Percentiles rank a stretch among this genome's conserved stretches.
Evolutionary conservation across 208 protist genomes (phyloP).

Genomic region (Trypanosoma scelopori): DNA sequence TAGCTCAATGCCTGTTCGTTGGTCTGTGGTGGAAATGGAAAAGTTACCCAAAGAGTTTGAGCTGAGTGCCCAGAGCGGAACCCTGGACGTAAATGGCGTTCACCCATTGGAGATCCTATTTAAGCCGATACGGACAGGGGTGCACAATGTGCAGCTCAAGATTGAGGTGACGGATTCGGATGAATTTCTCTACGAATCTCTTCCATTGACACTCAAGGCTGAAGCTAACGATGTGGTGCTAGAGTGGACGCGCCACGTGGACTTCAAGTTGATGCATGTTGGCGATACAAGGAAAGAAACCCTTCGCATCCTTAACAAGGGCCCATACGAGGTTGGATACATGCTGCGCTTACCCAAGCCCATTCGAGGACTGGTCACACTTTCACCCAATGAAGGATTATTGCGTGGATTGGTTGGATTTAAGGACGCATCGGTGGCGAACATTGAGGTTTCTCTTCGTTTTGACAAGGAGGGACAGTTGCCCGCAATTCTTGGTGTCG

Average conservation of each 20-base stretch:
- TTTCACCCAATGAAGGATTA: slow-evolving; percentile 60
- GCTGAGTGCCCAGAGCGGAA: slow-evolving; percentile 59
- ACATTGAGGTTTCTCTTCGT: slow-evolving; percentile 71
- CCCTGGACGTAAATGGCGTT: slow-evolving; percentile 61
- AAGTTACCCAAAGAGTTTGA: slow-evolving; percentile 74
- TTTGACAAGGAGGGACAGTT: slow-evolving; percentile 85
- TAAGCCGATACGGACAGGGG: slow-evolving; percentile 62
- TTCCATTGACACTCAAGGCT: slow-evolving; percentile 80
- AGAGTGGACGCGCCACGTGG: slow-evolving; percentile 87
- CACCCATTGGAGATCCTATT: slow-evolving; percentile 67
- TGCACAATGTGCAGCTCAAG: slow-evolving; percentile 63
- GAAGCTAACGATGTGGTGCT: slow-evolving; percentile 93
- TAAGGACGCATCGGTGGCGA: slow-evolving; percentile 85
- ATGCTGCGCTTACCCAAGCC: slow-evolving; percentile 76
- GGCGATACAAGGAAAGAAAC: slow-evolving; percentile 77
- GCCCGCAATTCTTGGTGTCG: slow-evolving; percentile 54
- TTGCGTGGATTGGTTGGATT: slow-evolving; percentile 81
- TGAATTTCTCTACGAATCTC: slow-evolving; percentile 56
- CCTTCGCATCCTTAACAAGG: slow-evolving; percentile 90
- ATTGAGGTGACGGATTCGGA: slow-evolving; percentile 61
- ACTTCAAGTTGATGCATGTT: slow-evolving; percentile 91
- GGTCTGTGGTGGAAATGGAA: slow-evolving; percentile 60
- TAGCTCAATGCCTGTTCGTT: slow-evolving; percentile 74
- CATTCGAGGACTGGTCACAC: slow-evolving; percentile 62
- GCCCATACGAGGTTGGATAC: slow-evolving; percentile 94